Evolutionary conservation across 2,329 filamentous ascomycete genomes (phyloP), one percentile per base, ranked within the genome.

Genomic region (Neonectria ditissima): DNA sequence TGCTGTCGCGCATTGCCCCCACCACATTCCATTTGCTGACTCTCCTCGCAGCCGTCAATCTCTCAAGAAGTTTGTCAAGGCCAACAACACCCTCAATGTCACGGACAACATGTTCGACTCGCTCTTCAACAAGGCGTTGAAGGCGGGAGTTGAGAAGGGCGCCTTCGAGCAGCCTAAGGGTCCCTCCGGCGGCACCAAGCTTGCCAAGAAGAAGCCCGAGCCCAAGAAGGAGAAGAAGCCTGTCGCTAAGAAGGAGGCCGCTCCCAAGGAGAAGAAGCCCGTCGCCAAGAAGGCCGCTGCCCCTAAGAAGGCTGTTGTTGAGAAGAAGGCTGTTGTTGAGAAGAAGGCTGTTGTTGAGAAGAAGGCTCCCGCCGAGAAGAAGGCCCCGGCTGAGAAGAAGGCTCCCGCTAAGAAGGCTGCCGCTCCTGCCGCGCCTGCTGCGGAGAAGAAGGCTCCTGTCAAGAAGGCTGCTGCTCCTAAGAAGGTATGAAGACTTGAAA

Each of bases 121-220:
- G 66, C 90, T 94, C 75, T 93, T 97, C 88, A 96, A 96, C 89
- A 91, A 91, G 80, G 92, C 93, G 57, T 85, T 97, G 77, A 89
- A 91, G 82, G 82, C 84, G 64, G 94, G 94, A 79, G 93, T 94
- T 73, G 92, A 97, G 76, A 94, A 91, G 86, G 92, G 92, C 67
- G 86, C 92, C 74, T 97, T 97, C 78, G 87, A 90, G 76, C 93
- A 95, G 80, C 94, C 94, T 76, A 97, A 97, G 89, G 94, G 93
- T 75, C 86, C 93, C 64, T 97, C 94, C 68, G 94, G 94, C 65
- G 92, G 93, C 71, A 93, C 96, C 81, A 97, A 97, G 91, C 90
- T 97, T 65, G 91, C 91, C 64, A 95, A 95, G 89, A 94, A 93
- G 85, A 80, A 84, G 70, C 73, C 76, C 22, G 78, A 80, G 70